Evolutionary conservation across 2,329 filamentous ascomycete species (phyloP), one percentile per base, ranked within the genome.

Genomic region (Zasmidium cellare): DNA sequence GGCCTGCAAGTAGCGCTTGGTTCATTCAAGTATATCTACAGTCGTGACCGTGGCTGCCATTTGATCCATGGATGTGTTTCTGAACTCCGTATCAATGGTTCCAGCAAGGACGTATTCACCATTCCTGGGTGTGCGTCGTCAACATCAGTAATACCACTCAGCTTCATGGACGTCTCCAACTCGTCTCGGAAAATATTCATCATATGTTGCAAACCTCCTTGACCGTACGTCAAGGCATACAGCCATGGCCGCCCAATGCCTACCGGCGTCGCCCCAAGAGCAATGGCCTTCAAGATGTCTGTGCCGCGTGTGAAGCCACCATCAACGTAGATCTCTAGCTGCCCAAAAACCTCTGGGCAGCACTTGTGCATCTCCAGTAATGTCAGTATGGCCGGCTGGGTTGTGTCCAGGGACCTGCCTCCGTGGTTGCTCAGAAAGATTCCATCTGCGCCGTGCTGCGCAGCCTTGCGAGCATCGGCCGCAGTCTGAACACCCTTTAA

Each of bases 201-300:
- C 23, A 64, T 47, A 56, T 80, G 77, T 71, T 80, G 74, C 2
- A 71, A 72, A 11, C 85, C 78, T 61, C 72, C 74, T 56, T 76
- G 77, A 0, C 86, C 86, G 64, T 88, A 88, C 9, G 79, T 81
- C 59, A 87, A 64, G 0, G 80, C 80, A 65, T 80, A 87, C 44
- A 88, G 60, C 53, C 85, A 82, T 0, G 83, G 82, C 18, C 87
- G 74, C 0, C 86, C 87, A 16, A 89, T 74, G 0, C 85, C 85
- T 0, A 76, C 85, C 0, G 82, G 85, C 53, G 75, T 85, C 0
- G 85, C 86, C 0, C 87, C 87, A 0, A 89, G 74, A 52, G 84
- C 86, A 9, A 89, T 64, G 0, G 84, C 85, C 70, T 89, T 89
- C 63, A 89, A 78, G 3, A 89, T 82, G 66, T 89, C 87, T 0